Evolutionary conservation across 176 grass and related monocot genomes (phyloP), one percentile per base, ranked within the genome.

Genomic region (Carex scoparia): DNA sequence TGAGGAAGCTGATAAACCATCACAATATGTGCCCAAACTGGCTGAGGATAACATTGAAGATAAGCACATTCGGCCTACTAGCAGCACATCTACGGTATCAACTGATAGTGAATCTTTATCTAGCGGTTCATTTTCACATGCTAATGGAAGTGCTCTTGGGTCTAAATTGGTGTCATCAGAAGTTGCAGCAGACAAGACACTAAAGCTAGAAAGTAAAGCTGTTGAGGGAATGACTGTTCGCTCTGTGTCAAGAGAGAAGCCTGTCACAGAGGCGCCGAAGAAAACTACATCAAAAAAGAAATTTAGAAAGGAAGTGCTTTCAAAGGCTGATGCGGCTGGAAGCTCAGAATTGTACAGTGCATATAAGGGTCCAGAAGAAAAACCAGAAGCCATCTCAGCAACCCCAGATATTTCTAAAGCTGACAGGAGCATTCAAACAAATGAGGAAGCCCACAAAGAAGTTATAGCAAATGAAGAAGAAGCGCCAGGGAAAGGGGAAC

Each of bases 321-420:
- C 89, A 27, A 98, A 94, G 88, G 95, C 95, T 74, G 95, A 98
- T 93, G 95, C 95, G 23, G 95, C 92, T 5, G 95, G 92, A 68
- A 86, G 58, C 73, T 93, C 92, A 79, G 95, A 98, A 84, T 90
- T 98, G 86, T 98, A 98, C 79, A 98, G 92, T 85, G 95, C 95
- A 69, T 98, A 94, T 75, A 98, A 93, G 57, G 91, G 95, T 51
- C 91, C 92, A 27, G 88, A 98, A 69, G 95, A 98, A 84, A 92
- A 87, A 14, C 35, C 75, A 12, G 91, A 94, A 70, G 64, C 49
- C 83, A 35, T 46, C 42, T 31, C 10, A 58, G 85, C 9, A 27
- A 69, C 49, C 53, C 4, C 69, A 60, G 89, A 93, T 61, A 72
- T 79, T 62, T 87, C 60, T 81, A 81, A 78, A 76, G 79, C 86